Percentiles rank a stretch among this genome's conserved stretches.
Conservation (phyloP, 352 stramenopile species). For the Globisporangium paddicum region DNA sequence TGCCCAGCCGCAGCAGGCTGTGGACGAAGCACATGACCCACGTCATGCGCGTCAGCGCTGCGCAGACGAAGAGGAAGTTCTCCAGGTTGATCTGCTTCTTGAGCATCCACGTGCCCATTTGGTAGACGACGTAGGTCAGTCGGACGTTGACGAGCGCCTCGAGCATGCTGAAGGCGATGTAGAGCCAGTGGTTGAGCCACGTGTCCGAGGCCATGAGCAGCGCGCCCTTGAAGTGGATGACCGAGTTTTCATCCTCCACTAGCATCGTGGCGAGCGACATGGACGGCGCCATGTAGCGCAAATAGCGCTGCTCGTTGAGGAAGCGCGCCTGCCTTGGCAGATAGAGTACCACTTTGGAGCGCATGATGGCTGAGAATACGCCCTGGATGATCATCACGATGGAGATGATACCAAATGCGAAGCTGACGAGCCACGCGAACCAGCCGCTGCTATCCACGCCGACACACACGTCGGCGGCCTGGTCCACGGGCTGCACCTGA, state of each 20-base stretch:
- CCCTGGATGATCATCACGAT: constrained; percentile 17
- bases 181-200: constrained; percentile 46
- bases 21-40: constrained; percentile 24
- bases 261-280: constrained; percentile 14
- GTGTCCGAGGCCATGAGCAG: constrained; percentile 30
- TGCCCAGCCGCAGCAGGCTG: background rate
- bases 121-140: constrained; percentile 26
- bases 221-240: constrained; percentile 19
- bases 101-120: constrained; percentile 32
- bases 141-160: constrained; percentile 27
- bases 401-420: constrained; percentile 24
- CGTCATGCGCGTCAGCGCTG: constrained; percentile 25
- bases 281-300: constrained; percentile 5
- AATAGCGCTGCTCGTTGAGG: constrained; percentile 1
- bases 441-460: constrained; percentile 16
- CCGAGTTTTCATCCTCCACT: background rate
- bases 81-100: constrained; percentile 17
- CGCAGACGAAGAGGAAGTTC: constrained; percentile 34
- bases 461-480: constrained; percentile 8
- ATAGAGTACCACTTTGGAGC: constrained; percentile 5
- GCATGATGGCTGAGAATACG: background rate
- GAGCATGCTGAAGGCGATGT: constrained; percentile 32
- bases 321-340: background rate
- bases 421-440: constrained; percentile 14
- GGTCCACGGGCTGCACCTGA: constrained; percentile 9